Evolutionary conservation across 352 stramenopile genomes (phyloP), one percentile per base, ranked within the genome.

Genomic region (Pythium dissotocum): DNA sequence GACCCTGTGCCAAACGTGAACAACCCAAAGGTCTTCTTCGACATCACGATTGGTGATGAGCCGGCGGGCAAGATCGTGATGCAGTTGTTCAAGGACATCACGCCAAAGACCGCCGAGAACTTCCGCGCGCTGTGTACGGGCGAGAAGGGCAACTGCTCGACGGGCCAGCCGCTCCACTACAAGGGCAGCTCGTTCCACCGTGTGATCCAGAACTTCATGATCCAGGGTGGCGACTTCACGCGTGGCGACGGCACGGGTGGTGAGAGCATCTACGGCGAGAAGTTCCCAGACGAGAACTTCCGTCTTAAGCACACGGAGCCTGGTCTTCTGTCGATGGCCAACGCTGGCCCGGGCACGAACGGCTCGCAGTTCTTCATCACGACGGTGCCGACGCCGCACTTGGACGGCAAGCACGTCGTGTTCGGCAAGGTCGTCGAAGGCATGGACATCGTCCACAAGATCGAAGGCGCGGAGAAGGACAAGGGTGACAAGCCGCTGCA

Each of bases 181-280:
- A 99, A 99, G 85, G 96, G 95, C 67, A 98, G 82, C 72, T 71
- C 77, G 77, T 99, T 99, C 77, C 98, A 99, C 79, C 95, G 98
- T 58, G 94, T 99, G 63, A 99, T 99, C 77, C 98, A 98, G 77
- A 96, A 92, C 58, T 99, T 99, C 72, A 99, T 99, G 97, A 80
- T 99, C 53, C 97, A 99, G 82, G 97, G 97, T 54, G 95, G 97
- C 24, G 97, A 99, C 78, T 99, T 99, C 73, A 99, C 97, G 38
- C 73, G 89, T 61, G 90, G 91, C 44, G 98, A 98, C 70, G 97
- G 97, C 69, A 98, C 91, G 48, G 97, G 97, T 57, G 97, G 97
- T 58, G 97, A 99, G 55, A 93, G 83, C 73, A 96, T 96, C 48
- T 98, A 95, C 75, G 93, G 92, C 56, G 89, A 98, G 68, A 98